Evolutionary conservation across 2,329 filamentous ascomycete species (phyloP).

Genomic region (Verticillium dahliae): DNA sequence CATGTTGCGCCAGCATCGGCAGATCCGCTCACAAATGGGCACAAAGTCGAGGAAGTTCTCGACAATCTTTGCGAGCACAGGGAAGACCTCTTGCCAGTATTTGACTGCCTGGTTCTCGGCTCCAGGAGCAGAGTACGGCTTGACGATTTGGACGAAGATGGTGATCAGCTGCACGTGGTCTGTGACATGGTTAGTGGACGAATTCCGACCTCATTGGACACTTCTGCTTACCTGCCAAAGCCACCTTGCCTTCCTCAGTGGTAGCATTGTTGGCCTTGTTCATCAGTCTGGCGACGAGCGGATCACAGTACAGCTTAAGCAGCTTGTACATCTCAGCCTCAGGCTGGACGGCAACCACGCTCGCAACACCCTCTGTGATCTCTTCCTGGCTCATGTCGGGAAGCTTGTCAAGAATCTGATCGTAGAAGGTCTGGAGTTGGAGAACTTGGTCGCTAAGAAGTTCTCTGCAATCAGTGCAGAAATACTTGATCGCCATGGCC

Average conservation of each 20-base stretch:
- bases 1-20: conserved; percentile 95
- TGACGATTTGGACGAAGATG: conserved; percentile 73
- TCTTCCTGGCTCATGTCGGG: conserved; percentile 88
- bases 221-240: conserved; percentile 63
- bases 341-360: conserved; percentile 82
- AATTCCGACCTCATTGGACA: neutral
- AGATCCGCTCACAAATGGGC: conserved; percentile 89
- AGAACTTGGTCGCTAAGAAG: conserved; percentile 76
- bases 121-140: conserved; percentile 65
- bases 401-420: conserved; percentile 79
- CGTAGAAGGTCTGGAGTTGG: conserved; percentile 88
- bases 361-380: conserved; percentile 90
- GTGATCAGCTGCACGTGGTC: conserved; percentile 91
- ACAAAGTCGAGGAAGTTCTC: conserved; percentile 81
- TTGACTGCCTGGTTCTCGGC: conserved; percentile 86
- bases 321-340: conserved; percentile 72
- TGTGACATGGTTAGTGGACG: conserved; percentile 21
- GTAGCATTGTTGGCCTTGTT: conserved; percentile 77
- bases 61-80: conserved; percentile 76
- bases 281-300: conserved; percentile 80
- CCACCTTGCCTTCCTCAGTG: conserved; percentile 75
- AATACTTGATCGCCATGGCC: conserved; percentile 91
- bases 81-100: conserved; percentile 93
- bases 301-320: conserved; percentile 89
- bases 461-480: conserved; percentile 90